Base-by-base conservation (phyloP, 352 stramenopile genomes). In the Phytophthora megakarya region DNA sequence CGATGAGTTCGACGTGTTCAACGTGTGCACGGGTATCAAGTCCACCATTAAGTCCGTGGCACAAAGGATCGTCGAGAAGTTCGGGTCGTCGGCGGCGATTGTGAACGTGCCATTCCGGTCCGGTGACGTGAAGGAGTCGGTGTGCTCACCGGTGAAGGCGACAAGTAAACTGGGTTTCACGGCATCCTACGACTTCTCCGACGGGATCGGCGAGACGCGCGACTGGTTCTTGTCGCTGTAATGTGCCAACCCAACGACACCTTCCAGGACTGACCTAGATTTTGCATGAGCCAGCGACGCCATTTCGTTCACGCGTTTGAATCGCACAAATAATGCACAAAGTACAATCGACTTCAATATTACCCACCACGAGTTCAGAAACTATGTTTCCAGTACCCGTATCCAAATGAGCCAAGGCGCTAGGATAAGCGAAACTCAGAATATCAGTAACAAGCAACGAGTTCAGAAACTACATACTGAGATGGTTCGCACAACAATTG, bases 11-110 rank as follows among this genome's bases (percentile, higher is more conserved):
- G 80, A 95, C 56, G 84, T 91, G 19, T 95, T 92, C 50, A 95
- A 95, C 59, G 82, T 95, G 48, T 95, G 84, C 72, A 95, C 84
- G 25, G 86, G 84, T 18, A 40, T 88, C 48, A 92, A 90, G 69
- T 89, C 80, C 28, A 72, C 82, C 11, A 72, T 95, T 39, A 84
- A 82, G 44, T 78, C 67, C 23, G 76, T 92, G 21, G 86, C 84
- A 4, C 28, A 88, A 59, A 71, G 70, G 26, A 87, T 95, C 50
- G 70, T 90, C 12, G 82, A 89, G 44, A 84, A 80, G 46, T 95
- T 91, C 40, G 62, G 59, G 8, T 93, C 86, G 10, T 76, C 74
- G 10, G 84, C 84, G 15, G 68, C 61, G 32, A 92, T 95, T 69
- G 82, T 71, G 28, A 73, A 93, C 61, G 78, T 88, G 13, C 61